Base-by-base conservation (phyloP, 106 monocot genomes). In the Acorus calamus region DNA sequence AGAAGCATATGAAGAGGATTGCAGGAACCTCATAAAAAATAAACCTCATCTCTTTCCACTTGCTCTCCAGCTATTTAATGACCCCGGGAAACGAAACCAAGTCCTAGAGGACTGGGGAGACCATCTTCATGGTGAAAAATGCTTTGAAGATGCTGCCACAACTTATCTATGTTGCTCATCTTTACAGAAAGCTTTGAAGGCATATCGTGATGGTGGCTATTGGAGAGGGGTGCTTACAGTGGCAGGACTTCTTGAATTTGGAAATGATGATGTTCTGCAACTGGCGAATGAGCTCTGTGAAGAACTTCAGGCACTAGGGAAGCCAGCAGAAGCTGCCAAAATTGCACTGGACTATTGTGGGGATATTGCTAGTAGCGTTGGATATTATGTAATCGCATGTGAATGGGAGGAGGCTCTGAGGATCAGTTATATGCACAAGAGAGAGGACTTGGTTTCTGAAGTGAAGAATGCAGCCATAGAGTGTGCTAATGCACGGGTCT, bases 341-440 rank as follows among this genome's bases (percentile, higher is more conserved):
- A 81, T 98, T 65, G 73, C 83, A 52, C 69, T 88, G 42, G 98
- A 98, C 53, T 98, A 92, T 76, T 83, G 84, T 68, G 53, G 46
- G 44, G 98, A 98, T 83, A 68, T 86, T 60, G 65, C 71, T 47
- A 73, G 71, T 60, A 71, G 79, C 60, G 77, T 88, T 56, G 73
- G 68, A 41, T 92, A 81, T 69, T 98, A 68, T 68, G 68, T 86
- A 60, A 77, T 65, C 61, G 85, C 92, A 62, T 71, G 87, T 50
- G 85, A 98, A 67, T 98, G 98, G 98, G 83, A 92, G 61, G 98
- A 98, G 63, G 88, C 92, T 59, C 81, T 98, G 56, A 85, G 98
- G 62, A 60, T 92, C 71, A 56, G 72, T 51, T 81, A 72, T 73
- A 64, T 88, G 79, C 73, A 85, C 64, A 73, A 62, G 49, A 77